A percentile compares a stretch with the other conserved stretches of the same genome.
These are phyloP conservation scores for Nemania sp. DNA, from an alignment of 2,329 filamentous ascomycete genomes.

Conservation along the genomic window DNA sequence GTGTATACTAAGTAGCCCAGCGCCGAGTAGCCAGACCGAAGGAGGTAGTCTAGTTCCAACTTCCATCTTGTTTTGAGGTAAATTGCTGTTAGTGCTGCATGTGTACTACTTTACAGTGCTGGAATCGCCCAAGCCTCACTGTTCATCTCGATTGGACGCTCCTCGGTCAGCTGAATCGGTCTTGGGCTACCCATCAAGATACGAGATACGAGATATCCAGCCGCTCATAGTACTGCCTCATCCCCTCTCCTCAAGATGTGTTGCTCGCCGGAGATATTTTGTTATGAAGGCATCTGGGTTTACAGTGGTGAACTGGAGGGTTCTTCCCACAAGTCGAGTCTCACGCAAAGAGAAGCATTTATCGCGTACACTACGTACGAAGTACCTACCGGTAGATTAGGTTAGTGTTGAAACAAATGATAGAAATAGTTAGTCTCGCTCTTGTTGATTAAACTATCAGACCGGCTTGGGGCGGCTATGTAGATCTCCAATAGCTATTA, in stretches of 20 bases:
- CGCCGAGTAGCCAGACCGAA: too few relatives aligned
- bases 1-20: too few relatives aligned
- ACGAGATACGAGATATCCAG: not conserved
- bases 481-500: not conserved
- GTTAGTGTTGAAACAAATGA: too few relatives aligned
- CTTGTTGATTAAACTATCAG: too few relatives aligned
- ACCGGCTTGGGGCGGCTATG: not conserved
- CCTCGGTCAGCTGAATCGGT: conserved; percentile 28
- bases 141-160: conserved; percentile 17
- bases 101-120: not conserved
- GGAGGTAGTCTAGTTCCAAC: too few relatives aligned
- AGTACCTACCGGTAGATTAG: too few relatives aligned
- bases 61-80: conserved; percentile 16
- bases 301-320: too few relatives aligned
- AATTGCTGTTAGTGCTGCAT: conserved; percentile 12
- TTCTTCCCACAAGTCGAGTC: too few relatives aligned
- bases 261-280: not conserved
- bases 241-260: not conserved
- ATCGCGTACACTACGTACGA: too few relatives aligned
- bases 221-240: not conserved
- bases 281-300: too few relatives aligned
- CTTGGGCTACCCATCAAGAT: conserved; percentile 1
- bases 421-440: too few relatives aligned
- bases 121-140: not conserved
- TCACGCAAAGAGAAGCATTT: too few relatives aligned